Evolutionary conservation across 768 basidiomycete genomes (phyloP), one percentile per base, ranked within the genome.

Genomic region (Lactifluus subvellereus): DNA sequence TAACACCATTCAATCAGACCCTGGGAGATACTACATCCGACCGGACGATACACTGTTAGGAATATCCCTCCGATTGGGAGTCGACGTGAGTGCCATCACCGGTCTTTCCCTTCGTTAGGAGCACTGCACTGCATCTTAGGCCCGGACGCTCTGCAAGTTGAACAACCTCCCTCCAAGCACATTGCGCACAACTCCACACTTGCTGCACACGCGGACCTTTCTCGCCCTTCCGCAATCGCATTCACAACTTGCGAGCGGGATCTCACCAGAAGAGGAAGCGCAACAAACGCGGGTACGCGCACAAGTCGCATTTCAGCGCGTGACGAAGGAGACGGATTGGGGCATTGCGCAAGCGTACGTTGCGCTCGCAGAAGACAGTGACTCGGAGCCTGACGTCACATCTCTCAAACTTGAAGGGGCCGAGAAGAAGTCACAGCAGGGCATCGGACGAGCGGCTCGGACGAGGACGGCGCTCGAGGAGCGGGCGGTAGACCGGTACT

Each of bases 291-390:
- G 78, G 40, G 84, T 84, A 67, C 77, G 80, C 18, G 85, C 87
- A 7, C 80, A 80, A 72, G 85, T 79, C 67, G 79, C 78, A 52
- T 73, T 89, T 61, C 86, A 87, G 73, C 77, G 75, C 37, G 73
- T 87, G 66, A 86, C 84, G 52, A 88, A 89, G 73, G 87, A 89
- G 74, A 77, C 77, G 64, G 88, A 91, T 71, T 81, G 80, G 79
- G 76, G 78, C 54, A 77, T 90, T 35, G 86, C 85, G 10, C 81
- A 82, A 69, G 82, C 85, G 30, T 90, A 91, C 72, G 82, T 90
- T 60, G 83, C 84, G 7, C 75, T 90, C 13, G 86, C 86, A 2
- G 83, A 84, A 59, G 69, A 69, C 16, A 65, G 70, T 10, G 72
- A 71, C 14, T 69, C 59, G 11, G 71, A 69, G 27, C 60, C 49